A percentile compares a stretch with the other conserved stretches of the same genome.
These are phyloP conservation scores for Annulohypoxylon maeteangense DNA, from an alignment of 495 filamentous ascomycete genomes.

Conservation along the genomic window DNA sequence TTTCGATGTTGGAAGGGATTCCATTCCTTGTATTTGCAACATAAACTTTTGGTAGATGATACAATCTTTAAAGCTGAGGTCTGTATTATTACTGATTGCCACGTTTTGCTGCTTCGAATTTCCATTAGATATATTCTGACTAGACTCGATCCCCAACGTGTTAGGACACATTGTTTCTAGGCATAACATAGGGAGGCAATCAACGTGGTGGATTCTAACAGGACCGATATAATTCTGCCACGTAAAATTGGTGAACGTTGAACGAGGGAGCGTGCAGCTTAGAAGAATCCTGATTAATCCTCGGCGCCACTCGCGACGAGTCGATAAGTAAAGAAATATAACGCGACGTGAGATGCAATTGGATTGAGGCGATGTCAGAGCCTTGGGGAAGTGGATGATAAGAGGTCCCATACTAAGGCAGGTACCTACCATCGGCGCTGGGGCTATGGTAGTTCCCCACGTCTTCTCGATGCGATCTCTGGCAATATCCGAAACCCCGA, in stretches of 20 bases:
- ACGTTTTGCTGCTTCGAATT: neutral
- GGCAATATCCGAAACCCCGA: neutral
- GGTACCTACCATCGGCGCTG: neutral
- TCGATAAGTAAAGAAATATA: neutral
- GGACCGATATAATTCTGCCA: neutral
- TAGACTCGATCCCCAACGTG: neutral
- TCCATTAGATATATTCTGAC: neutral
- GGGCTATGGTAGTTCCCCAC: neutral
- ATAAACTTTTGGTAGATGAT: too few species aligned
- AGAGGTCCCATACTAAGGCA: neutral
- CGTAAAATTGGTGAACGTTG: neutral
- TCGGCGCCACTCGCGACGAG: neutral
- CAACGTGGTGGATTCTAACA: neutral
- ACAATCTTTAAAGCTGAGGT: too few species aligned
- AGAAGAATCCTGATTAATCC: neutral
- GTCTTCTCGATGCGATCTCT: neutral
- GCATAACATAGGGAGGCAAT: neutral
- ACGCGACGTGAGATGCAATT: neutral
- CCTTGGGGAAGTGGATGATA: neutral
- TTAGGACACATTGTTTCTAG: neutral
- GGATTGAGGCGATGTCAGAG: neutral
- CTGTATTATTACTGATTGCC: neutral
- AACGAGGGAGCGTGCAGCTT: neutral
- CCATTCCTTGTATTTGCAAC: too few species aligned
- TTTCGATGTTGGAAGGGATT: too few species aligned